These are phyloP conservation scores for Termitomyces sp. DNA, from an alignment of 768 basidiomycete species.

Conservation along the genomic window DNA sequence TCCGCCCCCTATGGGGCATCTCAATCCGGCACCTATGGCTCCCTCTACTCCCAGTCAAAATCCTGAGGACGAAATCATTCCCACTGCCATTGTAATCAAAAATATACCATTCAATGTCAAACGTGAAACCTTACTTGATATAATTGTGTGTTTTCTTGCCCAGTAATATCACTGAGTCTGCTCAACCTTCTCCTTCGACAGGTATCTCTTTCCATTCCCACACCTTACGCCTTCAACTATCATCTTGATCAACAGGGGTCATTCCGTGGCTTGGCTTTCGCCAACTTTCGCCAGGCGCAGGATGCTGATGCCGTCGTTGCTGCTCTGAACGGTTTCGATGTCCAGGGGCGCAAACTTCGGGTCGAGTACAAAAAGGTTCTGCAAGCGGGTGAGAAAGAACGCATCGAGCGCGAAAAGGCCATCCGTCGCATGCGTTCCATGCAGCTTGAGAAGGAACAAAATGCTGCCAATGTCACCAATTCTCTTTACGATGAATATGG, in stretches of 20 bases:
- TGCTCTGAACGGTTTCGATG: slow-evolving; percentile 93
- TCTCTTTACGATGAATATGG: slow-evolving; percentile 74
- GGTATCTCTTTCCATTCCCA: slow-evolving; percentile 90
- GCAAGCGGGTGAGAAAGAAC: slow-evolving; percentile 98
- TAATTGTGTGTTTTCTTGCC: slow-evolving; percentile 66
- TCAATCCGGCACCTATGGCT: slow-evolving; percentile 37
- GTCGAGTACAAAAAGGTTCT: slow-evolving; percentile 99
- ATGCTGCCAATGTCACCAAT: slow-evolving; percentile 24
- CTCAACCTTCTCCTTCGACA: slow-evolving; percentile 23
- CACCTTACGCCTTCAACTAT: slow-evolving; percentile 99
- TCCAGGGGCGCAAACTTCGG: slow-evolving; percentile 93
- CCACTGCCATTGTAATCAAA: slow-evolving; percentile 99
- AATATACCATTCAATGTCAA: slow-evolving; percentile 99
- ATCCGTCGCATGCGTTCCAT: slow-evolving; percentile 96
- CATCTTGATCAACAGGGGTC: slow-evolving; percentile 95
- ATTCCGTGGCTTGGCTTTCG: slow-evolving; percentile 96
- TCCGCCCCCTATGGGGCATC: slow-evolving; percentile 50
- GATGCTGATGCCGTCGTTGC: slow-evolving; percentile 96
- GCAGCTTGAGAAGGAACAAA: slow-evolving; percentile 86
- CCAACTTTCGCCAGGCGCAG: slow-evolving; percentile 87
- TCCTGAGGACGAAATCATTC: slow-evolving; percentile 88
- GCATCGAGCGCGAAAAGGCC: slow-evolving; percentile 98
- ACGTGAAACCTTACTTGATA: slow-evolving; percentile 91
- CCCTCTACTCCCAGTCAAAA: slow-evolving; percentile 47
- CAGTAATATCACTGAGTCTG: neutral